Base-by-base conservation (phyloP, 495 filamentous ascomycete species). In the Talaromyces adpressus region DNA sequence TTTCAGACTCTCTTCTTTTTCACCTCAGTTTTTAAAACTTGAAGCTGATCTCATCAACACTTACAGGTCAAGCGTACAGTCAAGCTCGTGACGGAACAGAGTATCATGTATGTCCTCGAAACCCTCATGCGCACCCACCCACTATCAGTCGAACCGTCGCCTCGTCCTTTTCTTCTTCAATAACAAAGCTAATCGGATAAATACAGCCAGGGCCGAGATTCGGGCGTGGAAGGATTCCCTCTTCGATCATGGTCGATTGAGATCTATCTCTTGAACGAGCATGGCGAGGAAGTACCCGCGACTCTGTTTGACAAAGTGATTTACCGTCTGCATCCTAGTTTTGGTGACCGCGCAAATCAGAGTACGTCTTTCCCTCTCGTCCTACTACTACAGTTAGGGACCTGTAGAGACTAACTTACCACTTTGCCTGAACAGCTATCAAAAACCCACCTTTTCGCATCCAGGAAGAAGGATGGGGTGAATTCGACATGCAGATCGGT, bases 391-490 rank as follows among this genome's bases (percentile, higher is more conserved):
- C 11, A 16, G 14, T 16, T 1, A 63, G 29, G 27, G 14, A 51
- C 16, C 0, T 30, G 29, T 16, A 4, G 27, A 25, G 20, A 49
- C 16, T 45, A 45, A 58, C 16, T 45, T 29, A 58, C 6, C 23
- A 12, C 32, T 2, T 6, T 62, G n/a, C 16, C 47, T 53, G 18
- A 36, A 52, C 67, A 96, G 91, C 85, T 6, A 84, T 93, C 80
- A 87, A 86, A 69, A 87, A 87, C 41, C 87, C 91, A 0, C 94
- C 94, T 0, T 99, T 98, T 80, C 84, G 84, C 25, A 94, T 96
- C 72, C 77, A 85, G 60, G 95, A 99, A 75, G 88, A 95, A 74
- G 95, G 95, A 68, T 99, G 95, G 95, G 95, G 95, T 69, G 95
- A 99, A 77, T 99, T 99, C 71, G 95, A 98, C 70, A 93, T 98